These are phyloP conservation scores for Takashimella koratensis DNA, from an alignment of 1,284 basidiomycete genomes.

Conservation along the genomic window DNA sequence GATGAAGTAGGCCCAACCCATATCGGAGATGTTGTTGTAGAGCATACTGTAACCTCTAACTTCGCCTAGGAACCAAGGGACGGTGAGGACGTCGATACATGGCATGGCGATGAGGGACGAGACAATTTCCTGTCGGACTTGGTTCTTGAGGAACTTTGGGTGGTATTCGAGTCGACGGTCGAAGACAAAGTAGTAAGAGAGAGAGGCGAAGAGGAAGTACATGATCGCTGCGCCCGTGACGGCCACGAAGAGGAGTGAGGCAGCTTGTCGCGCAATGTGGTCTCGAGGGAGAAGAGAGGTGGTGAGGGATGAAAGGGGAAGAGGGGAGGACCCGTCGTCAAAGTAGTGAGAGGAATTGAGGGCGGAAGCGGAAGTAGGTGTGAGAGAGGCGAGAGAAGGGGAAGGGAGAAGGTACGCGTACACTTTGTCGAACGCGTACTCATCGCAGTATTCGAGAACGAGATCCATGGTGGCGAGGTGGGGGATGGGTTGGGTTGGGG, in stretches of 20 bases:
- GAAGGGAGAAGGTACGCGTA: constrained; percentile 73
- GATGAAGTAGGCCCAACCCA: constrained; percentile 48
- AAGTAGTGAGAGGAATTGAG: constrained; percentile 27
- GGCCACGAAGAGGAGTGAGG: constrained; percentile 73
- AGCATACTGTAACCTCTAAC: constrained; percentile 79
- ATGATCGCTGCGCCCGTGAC: constrained; percentile 73
- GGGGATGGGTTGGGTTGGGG: neutral
- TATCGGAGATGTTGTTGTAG: constrained; percentile 72
- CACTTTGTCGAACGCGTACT: constrained; percentile 68
- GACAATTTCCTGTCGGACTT: constrained; percentile 79
- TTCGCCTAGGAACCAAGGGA: constrained; percentile 93
- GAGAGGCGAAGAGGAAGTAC: constrained; percentile 79
- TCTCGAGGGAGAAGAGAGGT: constrained; percentile 57
- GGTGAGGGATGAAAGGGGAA: constrained; percentile 16
- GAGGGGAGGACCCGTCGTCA: constrained; percentile 17
- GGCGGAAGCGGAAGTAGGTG: constrained; percentile 45
- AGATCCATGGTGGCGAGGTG: constrained; percentile 65
- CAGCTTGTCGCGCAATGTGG: constrained; percentile 69
- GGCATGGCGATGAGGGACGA: constrained; percentile 75
- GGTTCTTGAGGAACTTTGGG: constrained; percentile 82
- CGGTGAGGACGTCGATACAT: constrained; percentile 70
- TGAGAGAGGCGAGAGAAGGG: constrained; percentile 50
- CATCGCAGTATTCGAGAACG: constrained; percentile 68
- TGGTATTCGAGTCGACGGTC: constrained; percentile 96
- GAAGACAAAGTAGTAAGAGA: constrained; percentile 86